phyloP scores from a whole-genome alignment of 2,329 filamentous ascomycete species.

The Delphinella strobiligena region DNA sequence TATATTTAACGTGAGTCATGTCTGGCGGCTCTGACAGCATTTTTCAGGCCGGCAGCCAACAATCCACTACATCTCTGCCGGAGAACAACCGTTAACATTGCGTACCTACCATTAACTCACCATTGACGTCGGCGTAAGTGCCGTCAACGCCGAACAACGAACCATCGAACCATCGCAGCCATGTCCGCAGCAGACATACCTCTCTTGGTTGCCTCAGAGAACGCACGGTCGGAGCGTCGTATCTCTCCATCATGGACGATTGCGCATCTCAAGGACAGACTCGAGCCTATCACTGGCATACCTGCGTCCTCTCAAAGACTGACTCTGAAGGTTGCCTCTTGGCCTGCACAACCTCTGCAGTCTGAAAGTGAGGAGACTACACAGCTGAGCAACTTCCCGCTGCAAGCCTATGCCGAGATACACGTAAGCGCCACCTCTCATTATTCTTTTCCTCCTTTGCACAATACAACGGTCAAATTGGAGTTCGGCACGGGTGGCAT shows the following conservation, averaged over 20 bases:
- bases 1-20: too few species aligned
- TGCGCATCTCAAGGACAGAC: slow-evolving; percentile 67
- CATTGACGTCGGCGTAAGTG: too few species aligned
- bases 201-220: slow-evolving; percentile 62
- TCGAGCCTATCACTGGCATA: slow-evolving; percentile 87
- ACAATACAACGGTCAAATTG: too few species aligned
- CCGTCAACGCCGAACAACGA: too few species aligned
- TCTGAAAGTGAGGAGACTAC: slow-evolving; percentile 61
- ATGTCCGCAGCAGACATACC: slow-evolving; percentile 56
- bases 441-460: slow-evolving; percentile 2
- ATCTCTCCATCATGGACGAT: slow-evolving; percentile 90
- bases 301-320: slow-evolving; percentile 70
- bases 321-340: slow-evolving; percentile 53
- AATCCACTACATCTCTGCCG: too few species aligned
- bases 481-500: too few species aligned
- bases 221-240: slow-evolving; percentile 73
- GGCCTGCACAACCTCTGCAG: slow-evolving; percentile 52
- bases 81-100: too few species aligned
- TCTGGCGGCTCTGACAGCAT: too few species aligned
- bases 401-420: slow-evolving; percentile 66
- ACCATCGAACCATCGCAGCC: neutral
- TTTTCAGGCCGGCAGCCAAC: too few species aligned
- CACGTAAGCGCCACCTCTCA: slow-evolving; percentile 48
- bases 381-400: slow-evolving; percentile 50
- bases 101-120: too few species aligned